These are phyloP conservation scores for Phylloporus rhodoxanthus DNA, from an alignment of 768 basidiomycete species.

Conservation along the genomic window DNA sequence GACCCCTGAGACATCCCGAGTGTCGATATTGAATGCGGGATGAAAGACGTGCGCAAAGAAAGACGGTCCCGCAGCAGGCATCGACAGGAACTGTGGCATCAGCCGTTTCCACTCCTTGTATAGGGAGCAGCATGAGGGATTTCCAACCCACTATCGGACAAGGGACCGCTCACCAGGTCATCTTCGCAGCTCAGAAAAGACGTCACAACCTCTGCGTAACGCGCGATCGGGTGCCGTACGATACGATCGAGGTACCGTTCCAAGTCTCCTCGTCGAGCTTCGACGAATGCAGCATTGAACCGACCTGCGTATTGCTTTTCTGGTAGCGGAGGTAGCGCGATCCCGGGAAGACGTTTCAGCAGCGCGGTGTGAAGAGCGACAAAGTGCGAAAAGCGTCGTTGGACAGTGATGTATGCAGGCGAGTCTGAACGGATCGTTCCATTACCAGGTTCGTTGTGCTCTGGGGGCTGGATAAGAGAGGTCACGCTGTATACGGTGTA, in stretches of 20 bases:
- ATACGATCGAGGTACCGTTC: conserved; percentile 71
- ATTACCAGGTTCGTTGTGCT: conserved; percentile 15
- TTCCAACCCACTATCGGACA: background rate
- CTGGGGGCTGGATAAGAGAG: conserved; percentile 34
- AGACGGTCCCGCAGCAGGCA: conserved; percentile 62
- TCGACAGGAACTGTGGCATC: conserved; percentile 52
- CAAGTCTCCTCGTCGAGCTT: conserved; percentile 73
- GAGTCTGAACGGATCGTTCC: conserved; percentile 26
- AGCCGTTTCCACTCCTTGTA: conserved; percentile 66
- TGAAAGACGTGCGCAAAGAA: conserved; percentile 81
- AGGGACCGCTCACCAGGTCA: conserved; percentile 52
- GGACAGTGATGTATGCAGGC: conserved; percentile 61
- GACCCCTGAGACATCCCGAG: conserved; percentile 58
- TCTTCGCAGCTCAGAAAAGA: conserved; percentile 76
- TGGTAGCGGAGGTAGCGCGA: conserved; percentile 75
- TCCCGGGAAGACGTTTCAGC: conserved; percentile 61
- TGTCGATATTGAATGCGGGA: conserved; percentile 78
- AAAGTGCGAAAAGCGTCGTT: conserved; percentile 83
- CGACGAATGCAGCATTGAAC: conserved; percentile 77
- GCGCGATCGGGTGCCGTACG: conserved; percentile 67
- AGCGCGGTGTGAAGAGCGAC: conserved; percentile 70
- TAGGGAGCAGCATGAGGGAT: background rate
- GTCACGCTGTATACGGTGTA: conserved; percentile 76
- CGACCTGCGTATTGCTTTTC: conserved; percentile 82
- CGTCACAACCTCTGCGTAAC: conserved; percentile 73